Conservation (phyloP, 2,329 filamentous ascomycete genomes). For the Aspergillus costaricaensis region DNA sequence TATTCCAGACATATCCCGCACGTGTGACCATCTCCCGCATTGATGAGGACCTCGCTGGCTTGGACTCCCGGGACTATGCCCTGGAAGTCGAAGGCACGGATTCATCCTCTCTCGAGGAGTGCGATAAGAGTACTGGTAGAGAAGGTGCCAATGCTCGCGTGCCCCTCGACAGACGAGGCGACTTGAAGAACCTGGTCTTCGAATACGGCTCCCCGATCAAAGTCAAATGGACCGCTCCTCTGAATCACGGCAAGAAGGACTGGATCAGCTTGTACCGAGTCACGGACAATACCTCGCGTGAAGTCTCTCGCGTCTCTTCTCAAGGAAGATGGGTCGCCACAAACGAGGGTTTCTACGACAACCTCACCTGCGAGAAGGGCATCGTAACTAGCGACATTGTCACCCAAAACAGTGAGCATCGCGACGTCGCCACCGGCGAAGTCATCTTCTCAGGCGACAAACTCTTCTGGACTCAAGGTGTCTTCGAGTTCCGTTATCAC, state of each 20-base stretch:
- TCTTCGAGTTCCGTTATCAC: conserved; percentile 97
- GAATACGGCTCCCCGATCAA: conserved; percentile 89
- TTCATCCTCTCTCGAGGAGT: conserved; percentile 53
- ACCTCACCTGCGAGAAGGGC: conserved; percentile 71
- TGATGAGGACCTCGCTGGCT: conserved; percentile 75
- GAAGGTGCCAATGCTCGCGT: conserved; percentile 71
- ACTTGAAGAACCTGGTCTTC: conserved; percentile 74
- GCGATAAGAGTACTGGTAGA: conserved; percentile 67
- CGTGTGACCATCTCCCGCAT: conserved; percentile 80
- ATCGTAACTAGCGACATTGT: conserved; percentile 69
- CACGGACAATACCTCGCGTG: conserved; percentile 84
- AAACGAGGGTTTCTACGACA: conserved; percentile 74
- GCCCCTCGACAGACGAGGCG: conserved; percentile 60
- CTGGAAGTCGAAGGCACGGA: conserved; percentile 71
- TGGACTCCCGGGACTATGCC: conserved; percentile 77
- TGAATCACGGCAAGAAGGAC: conserved; percentile 84
- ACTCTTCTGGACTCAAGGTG: conserved; percentile 94
- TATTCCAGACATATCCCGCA: conserved; percentile 88
- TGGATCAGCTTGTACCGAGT: conserved; percentile 98
- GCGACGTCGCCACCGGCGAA: conserved; percentile 72
- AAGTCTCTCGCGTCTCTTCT: conserved; percentile 79
- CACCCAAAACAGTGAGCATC: conserved; percentile 49
- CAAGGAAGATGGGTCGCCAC: conserved; percentile 88
- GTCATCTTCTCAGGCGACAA: conserved; percentile 89
- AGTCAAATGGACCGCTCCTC: conserved; percentile 86